Conservation (phyloP, 768 basidiomycete species). For the Termitomyces bulborhizus region DNA sequence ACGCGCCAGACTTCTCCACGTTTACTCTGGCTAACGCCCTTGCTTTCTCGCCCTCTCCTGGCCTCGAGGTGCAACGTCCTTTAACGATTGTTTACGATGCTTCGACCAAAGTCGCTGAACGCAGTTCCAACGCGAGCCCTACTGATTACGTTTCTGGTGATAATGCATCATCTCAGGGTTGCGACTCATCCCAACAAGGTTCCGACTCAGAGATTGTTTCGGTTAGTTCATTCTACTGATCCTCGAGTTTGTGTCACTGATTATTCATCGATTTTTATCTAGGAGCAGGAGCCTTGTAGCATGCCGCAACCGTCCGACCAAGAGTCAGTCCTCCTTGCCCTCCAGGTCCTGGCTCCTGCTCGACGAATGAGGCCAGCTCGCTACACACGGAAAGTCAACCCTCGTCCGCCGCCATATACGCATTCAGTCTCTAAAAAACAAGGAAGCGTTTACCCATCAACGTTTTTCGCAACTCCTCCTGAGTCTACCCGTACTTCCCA, state of each 20-base stretch:
- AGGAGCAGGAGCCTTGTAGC: neutral
- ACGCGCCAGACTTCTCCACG: neutral
- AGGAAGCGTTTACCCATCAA: neutral
- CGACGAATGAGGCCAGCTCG: constrained; percentile 1
- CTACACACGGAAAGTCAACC: neutral
- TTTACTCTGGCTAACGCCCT: constrained; percentile 2
- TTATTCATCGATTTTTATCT: neutral
- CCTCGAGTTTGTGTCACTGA: neutral
- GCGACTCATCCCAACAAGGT: neutral
- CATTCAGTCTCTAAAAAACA: neutral
- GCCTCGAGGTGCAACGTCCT: no score
- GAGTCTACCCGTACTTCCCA: neutral
- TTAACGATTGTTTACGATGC: no score
- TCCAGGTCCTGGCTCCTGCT: constrained; percentile 2
- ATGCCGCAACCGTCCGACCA: neutral
- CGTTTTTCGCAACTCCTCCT: neutral
- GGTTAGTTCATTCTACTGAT: neutral
- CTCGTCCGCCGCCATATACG: neutral
- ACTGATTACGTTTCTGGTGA: neutral
- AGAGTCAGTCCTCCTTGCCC: neutral
- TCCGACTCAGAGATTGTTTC: neutral
- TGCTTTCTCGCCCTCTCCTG: neutral
- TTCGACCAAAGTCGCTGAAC: neutral
- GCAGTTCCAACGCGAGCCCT: neutral
- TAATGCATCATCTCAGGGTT: neutral